Evolutionary conservation across 495 filamentous ascomycete genomes (phyloP), one percentile per base, ranked within the genome.

Genomic region (Hyaloscypha hepaticicola): DNA sequence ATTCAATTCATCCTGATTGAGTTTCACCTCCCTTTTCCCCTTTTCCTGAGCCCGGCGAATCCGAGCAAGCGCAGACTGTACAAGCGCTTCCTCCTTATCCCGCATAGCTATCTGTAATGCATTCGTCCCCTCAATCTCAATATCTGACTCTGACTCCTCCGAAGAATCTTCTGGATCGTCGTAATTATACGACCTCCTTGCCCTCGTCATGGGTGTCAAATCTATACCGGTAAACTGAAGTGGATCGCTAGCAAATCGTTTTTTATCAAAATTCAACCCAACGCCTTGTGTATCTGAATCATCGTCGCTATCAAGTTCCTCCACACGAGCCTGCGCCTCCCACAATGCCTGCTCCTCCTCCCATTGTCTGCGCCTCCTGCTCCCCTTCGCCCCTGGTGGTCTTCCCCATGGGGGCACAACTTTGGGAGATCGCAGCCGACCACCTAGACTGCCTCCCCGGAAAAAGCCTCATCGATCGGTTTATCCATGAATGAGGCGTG

Each of bases 391-490:
- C 89, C 90, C 90, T 85, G 90, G 88, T 93, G 92, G 92, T 96
- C 93, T 96, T 96, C 92, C 93, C 93, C 91, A 90, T 89, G 79
- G 87, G 90, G 90, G 91, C 90, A 87, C 88, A 90, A 83, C 82
- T 86, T 92, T 87, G 88, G 92, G 93, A 96, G 91, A 86, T 96
- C 91, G 93, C 92, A 92, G 93, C 90, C 93, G 93, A 96, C 93
- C 93, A 93, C 85, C 88, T 97, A 98, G 91, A 97, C 93, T 93
- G 93, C 95, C 94, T 98, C 96, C 95, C 96, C 95, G 85, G 96
- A 99, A 97, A 99, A 99, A 99, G 94, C 93, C 93, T 94, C 93
- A 87, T 97, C 95, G 83, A 98, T 97, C 41, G 94, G 94, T 83
- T 96, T 97, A 79, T 99, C 95, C 88, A 99, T 88, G 73, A 99